Evolutionary conservation across 768 basidiomycete genomes (phyloP).

Genomic region (Boletus barrowsii): DNA sequence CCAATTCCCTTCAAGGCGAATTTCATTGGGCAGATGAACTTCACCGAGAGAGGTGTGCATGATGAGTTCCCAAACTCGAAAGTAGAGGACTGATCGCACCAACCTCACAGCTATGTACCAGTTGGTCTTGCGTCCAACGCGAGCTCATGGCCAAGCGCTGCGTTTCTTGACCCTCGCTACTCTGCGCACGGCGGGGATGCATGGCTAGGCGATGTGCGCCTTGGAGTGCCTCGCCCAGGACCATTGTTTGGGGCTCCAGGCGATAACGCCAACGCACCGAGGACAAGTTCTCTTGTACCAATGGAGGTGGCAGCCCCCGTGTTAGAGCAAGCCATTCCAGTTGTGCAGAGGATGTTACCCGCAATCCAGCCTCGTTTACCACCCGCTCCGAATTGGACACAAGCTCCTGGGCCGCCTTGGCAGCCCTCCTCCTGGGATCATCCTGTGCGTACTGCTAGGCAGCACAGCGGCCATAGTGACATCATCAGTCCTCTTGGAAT

Average conservation of each 20-base stretch:
- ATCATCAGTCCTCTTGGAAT: background rate
- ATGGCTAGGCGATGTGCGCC: background rate
- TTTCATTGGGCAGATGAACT: background rate
- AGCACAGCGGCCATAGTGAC: background rate
- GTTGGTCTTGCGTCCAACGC: background rate
- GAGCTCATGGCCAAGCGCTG: constrained; percentile 1
- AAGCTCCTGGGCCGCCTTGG: background rate
- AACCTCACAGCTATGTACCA: background rate
- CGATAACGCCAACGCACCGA: background rate
- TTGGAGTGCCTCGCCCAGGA: background rate
- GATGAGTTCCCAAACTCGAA: background rate
- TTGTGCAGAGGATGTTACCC: background rate
- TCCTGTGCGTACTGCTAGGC: constrained; percentile 1
- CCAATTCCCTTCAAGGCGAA: background rate
- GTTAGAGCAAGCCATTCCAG: constrained; percentile 1
- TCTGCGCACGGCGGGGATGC: background rate
- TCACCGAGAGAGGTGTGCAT: constrained; percentile 13
- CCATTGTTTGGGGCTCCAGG: background rate
- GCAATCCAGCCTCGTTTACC: background rate
- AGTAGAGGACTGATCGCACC: background rate
- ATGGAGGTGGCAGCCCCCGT: background rate
- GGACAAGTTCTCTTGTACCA: background rate
- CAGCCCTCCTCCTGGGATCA: constrained; percentile 2
- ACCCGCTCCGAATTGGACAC: background rate
- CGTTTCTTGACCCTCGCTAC: background rate